These are phyloP conservation scores for Zygnema cylindricum DNA, from an alignment of 139 green algal genomes.

Conservation along the genomic window DNA sequence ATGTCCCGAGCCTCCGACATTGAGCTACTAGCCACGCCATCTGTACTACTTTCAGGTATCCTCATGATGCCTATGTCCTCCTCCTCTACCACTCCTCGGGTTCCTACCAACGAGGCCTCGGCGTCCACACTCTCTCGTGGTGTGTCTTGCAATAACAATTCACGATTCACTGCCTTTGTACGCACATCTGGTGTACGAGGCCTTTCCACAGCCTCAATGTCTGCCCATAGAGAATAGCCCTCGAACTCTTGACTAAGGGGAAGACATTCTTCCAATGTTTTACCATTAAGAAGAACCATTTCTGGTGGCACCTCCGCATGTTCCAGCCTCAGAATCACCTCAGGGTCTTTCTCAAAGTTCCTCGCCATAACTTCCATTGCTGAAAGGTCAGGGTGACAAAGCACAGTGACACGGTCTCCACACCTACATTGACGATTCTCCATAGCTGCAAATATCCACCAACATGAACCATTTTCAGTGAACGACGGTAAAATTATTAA, in stretches of 20 bases:
- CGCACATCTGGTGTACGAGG: not conserved
- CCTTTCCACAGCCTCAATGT: not conserved
- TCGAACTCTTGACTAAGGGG: not conserved
- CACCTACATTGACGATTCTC: not conserved
- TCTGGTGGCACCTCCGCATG: not conserved
- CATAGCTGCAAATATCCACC: not conserved
- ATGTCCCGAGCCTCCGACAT: too few species aligned
- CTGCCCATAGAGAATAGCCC: not conserved
- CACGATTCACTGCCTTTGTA: not conserved
- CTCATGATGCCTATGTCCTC: too few species aligned
- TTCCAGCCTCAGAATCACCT: not conserved
- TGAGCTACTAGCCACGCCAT: too few species aligned
- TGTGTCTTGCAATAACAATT: not conserved
- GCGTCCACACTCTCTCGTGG: not conserved
- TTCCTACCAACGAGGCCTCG: too few species aligned
- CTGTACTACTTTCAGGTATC: too few species aligned
- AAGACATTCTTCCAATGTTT: not conserved
- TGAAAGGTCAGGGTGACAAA: not conserved
- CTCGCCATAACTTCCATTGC: conserved; percentile 9
- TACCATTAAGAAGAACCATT: not conserved
- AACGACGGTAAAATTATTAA: too few species aligned
- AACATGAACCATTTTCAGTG: too few species aligned
- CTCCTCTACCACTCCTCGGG: too few species aligned
- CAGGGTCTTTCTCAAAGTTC: conserved; percentile 3
- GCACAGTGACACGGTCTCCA: not conserved